Evolutionary conservation across 129 eudicot genomes (phyloP), one percentile per base, ranked within the genome.

Genomic region (Apium graveolens): DNA sequence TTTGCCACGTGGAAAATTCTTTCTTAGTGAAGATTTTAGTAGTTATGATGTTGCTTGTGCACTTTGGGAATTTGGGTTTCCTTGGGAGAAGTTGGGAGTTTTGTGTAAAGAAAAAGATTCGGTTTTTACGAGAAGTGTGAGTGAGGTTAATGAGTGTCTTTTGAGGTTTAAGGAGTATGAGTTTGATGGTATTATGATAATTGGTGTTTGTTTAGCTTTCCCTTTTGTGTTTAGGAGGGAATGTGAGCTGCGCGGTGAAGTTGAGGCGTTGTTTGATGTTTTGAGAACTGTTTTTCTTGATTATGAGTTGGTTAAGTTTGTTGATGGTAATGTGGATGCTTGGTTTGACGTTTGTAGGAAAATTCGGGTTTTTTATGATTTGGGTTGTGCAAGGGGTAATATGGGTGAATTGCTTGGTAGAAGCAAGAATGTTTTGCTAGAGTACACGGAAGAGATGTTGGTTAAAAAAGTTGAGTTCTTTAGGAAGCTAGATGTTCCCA

Each of bases 31-130:
- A 70, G 92, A 87, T 81, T 27, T 48, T 13, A 42, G 65, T 9
- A 76, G 78, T 17, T 90, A 86, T 74, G 49, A 84, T 77, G 89
- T 66, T 41, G 90, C 90, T 75, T 88, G 97, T 84, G 81, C 81
- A 12, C 89, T 92, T 83, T 90, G 80, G 14, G 84, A 81, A 5
- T 85, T 85, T 85, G 97, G 97, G 78, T 76, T 92, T 79, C 97
- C 97, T 43, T 92, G 97, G 97, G 82, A 84, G 43, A 88, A 83
- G 72, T 69, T 92, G 79, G 96, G 96, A 18, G 68, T 74, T 65
- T 34, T 92, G 85, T 92, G 81, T 78, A 84, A 62, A 72, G 86
- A 79, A 27, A 82, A 84, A 5, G 77, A 24, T 70, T 79, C 85
- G 5, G 78, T 90, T 75, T 92, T 90, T 69, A 78, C 75, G 44